Evolutionary conservation across 2,329 filamentous ascomycete genomes (phyloP), one percentile per base, ranked within the genome.

Genomic region (Mycocentrospora acerina): DNA sequence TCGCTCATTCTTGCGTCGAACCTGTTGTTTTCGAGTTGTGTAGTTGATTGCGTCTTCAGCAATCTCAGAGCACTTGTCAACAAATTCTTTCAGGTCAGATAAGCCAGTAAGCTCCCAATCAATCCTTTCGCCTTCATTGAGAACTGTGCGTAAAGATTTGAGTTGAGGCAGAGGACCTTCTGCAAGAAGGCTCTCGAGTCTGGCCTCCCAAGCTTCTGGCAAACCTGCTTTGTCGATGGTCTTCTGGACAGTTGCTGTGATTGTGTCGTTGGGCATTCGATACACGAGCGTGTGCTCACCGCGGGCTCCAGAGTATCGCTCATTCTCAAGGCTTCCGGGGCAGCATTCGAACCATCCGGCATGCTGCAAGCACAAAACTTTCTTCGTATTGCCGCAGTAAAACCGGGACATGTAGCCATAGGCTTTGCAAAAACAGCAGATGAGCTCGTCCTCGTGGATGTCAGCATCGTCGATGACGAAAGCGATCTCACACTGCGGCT

Each of bases 11-110:
- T 97, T 97, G 46, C 91, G 88, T 48, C 93, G 86, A 62, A 94
- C 95, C 70, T 96, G 91, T 72, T 96, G 91, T 73, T 98, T 98
- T 55, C 93, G 87, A 42, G 93, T 90, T 60, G 90, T 95, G 73
- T 94, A 98, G 63, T 87, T 90, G 59, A 88, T 93, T 51, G 93
- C 93, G 71, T 97, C 91, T 59, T 97, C 93, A 48, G 96, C 89
- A 87, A 94, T 96, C 64, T 95, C 90, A 68, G 95, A 94, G 74
- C 93, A 97, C 59, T 88, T 85, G 56, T 95, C 90, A 66, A 98
- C 93, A 71, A 95, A 98, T 52, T 85, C 81, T 69, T 83, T 86
- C 55, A 98, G 78, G 55, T 88, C 81, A 56, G 86, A 79, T 48
- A 98, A 78, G 47, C 89, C 90, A 51, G 84, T 82, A 46, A 98